Conservation (phyloP, 768 basidiomycete genomes). For the Naganishia onofrii region DNA sequence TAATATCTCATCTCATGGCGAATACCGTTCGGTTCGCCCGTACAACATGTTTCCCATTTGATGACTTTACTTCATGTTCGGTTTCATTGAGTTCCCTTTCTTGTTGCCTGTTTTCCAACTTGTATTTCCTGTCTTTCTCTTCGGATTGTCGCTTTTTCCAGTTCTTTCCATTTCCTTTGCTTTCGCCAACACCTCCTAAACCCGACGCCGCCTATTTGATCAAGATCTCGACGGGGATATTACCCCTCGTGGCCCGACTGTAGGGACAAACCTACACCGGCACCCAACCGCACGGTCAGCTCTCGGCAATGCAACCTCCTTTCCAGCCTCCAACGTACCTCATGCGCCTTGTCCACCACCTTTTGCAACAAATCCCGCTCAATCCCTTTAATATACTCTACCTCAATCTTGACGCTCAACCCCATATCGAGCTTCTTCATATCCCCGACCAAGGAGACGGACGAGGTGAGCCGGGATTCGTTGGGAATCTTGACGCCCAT, state of each 20-base stretch:
- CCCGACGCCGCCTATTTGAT: conserved; percentile 11
- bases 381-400: conserved; percentile 19
- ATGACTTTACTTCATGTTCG: too few species aligned
- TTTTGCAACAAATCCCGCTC: conserved; percentile 24
- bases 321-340: too few species aligned
- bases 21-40: too few species aligned
- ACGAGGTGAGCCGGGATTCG: conserved; percentile 15
- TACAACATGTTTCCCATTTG: too few species aligned
- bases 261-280: conserved; percentile 3
- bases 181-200: not conserved
- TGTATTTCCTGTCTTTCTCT: too few species aligned
- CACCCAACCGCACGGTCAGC: too few species aligned
- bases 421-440: conserved; percentile 31
- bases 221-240: conserved; percentile 17
- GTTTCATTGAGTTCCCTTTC: too few species aligned
- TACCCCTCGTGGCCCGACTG: conserved; percentile 16
- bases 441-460: conserved; percentile 22
- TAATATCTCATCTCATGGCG: too few species aligned
- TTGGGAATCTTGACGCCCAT: conserved; percentile 23
- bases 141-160: not conserved
- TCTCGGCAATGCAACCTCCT: too few species aligned
- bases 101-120: too few species aligned
- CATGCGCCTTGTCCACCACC: conserved; percentile 25
- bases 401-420: conserved; percentile 19
- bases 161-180: not conserved